Evolutionary conservation across 331 rosid species (phyloP), one percentile per base, ranked within the genome.

Genomic region (Quercus lobata): DNA sequence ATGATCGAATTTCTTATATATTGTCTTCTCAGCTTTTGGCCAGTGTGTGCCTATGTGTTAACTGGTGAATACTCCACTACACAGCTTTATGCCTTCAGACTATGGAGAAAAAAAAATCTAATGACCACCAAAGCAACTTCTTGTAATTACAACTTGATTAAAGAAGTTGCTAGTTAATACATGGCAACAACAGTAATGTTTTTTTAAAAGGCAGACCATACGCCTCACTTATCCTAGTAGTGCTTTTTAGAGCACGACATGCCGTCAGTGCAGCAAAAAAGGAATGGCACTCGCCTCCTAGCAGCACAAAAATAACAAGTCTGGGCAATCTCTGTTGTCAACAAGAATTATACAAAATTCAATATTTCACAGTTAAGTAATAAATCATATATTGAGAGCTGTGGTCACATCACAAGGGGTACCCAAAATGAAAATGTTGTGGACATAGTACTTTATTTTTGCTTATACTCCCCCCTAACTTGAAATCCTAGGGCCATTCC

Each of bases 281-380:
- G 99, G 99, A 86, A 96, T 89, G 80, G 94, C 93, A 83, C 98
- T 96, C 77, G 97, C 98, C 81, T 96, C 99, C 98, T 95, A 79
- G 85, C 52, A 88, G 78, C 73, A 79, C 60, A 78, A 57, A 61
- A 37, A 58, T 21, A 7, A 6, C 14, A 69, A 17, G 37, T 52
- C 61, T 85, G 12, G 72, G 15, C 76, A 77, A 37, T 52, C 82
- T 83, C 70, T 34, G 30, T 49, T 74, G 37, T 60, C 74, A 83
- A 82, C 84, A 57, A 22, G 72, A 49, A 72, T 55, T 27, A 21
- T 53, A 52, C 46, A 19, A 49, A 61, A 71, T 9, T 79, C 27
- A 49, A 25, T 25, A 21, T 34, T 14, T n/a, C 19, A 46, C 17
- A 30, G 18, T 1, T 4, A 19, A 19, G 53, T 35, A 6, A 35